Evolutionary conservation across 163 green algal species (phyloP).

Genomic region (Chlorella variabilis): DNA sequence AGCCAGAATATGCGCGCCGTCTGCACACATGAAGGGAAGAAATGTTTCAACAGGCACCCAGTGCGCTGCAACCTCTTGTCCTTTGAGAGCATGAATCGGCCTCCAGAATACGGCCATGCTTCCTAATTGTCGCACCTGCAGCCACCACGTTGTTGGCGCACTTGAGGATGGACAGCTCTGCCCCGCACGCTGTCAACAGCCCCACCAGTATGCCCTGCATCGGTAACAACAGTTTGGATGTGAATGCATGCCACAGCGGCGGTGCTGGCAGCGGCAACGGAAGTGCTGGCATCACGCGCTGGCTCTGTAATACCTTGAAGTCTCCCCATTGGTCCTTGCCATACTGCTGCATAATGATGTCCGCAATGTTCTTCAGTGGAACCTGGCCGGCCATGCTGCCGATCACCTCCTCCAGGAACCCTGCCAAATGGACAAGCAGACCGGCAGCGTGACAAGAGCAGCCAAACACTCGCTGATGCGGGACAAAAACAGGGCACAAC

Average conservation of each 20-base stretch:
- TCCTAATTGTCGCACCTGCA: constrained; percentile 29
- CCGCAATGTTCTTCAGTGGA: constrained; percentile 58
- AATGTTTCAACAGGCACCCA: neutral
- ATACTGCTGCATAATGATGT: constrained; percentile 63
- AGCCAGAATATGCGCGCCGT: constrained; percentile 31
- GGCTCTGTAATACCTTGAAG: too few relatives aligned
- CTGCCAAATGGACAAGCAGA: constrained; percentile 20
- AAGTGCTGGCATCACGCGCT: too few relatives aligned
- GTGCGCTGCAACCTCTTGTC: too few relatives aligned
- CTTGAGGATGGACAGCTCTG: constrained; percentile 74
- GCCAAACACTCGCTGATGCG: too few relatives aligned
- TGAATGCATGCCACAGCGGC: too few relatives aligned
- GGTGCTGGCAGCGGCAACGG: too few relatives aligned
- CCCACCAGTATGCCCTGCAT: constrained; percentile 66
- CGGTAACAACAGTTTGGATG: too few relatives aligned
- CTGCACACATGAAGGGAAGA: constrained; percentile 2
- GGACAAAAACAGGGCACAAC: too few relatives aligned
- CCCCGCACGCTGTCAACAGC: constrained; percentile 69
- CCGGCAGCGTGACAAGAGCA: neutral
- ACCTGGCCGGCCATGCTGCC: constrained; percentile 57
- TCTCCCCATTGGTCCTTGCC: constrained; percentile 52
- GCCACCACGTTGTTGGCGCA: constrained; percentile 56
- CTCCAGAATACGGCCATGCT: neutral
- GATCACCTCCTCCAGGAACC: constrained; percentile 64
- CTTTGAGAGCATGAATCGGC: neutral